Evolutionary conservation across 495 filamentous ascomycete species (phyloP).

Genomic region (Neurospora pannonica): DNA sequence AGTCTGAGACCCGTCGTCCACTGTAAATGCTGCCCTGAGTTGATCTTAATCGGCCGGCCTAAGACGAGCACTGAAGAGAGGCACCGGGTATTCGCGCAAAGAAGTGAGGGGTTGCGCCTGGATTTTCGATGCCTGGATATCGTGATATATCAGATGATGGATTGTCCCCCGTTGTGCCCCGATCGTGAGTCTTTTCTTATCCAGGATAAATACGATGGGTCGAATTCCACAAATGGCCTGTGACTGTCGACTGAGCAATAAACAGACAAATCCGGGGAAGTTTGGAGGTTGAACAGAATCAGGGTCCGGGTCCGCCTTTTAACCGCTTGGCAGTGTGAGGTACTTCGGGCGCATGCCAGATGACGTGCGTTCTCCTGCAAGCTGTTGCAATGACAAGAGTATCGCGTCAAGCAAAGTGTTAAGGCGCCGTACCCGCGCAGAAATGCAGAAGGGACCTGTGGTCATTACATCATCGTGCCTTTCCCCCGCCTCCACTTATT

Average conservation of each 20-base stretch:
- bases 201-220: background rate
- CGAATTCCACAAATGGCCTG: background rate
- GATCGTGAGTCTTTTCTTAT: background rate
- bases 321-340: background rate
- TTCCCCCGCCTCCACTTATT: background rate
- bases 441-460: background rate
- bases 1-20: background rate
- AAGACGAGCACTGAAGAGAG: background rate
- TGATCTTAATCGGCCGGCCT: background rate
- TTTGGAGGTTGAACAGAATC: background rate
- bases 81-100: background rate
- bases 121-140: background rate
- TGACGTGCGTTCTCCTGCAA: background rate
- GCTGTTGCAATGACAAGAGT: background rate
- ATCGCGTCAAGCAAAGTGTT: background rate
- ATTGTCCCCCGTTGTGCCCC: background rate
- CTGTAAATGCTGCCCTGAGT: background rate
- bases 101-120: background rate
- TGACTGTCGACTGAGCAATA: background rate
- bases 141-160: background rate
- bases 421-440: background rate
- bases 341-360: background rate
- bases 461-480: conserved; percentile 4
- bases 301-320: background rate
- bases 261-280: background rate